Percentiles rank a stretch among this genome's conserved stretches.
phyloP scores from a whole-genome alignment of 176 grass and related monocot species.

The Musa beccarii region DNA sequence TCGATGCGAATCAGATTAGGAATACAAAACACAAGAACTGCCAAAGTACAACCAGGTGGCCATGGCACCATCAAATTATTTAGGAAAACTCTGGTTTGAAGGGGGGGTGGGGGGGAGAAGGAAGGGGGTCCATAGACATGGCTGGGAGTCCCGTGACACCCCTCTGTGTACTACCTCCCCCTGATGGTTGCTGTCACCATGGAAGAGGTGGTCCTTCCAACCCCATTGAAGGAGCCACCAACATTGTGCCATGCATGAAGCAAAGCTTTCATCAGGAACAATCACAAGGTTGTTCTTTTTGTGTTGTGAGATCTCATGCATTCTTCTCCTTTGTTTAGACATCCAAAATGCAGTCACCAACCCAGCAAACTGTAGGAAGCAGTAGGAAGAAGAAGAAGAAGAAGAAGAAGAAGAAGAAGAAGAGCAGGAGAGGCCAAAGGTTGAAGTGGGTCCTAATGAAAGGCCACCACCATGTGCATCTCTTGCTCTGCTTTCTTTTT shows the following conservation, averaged over 20 bases:
- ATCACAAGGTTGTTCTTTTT: not conserved
- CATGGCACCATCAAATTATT: too few species aligned
- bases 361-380: too few species aligned
- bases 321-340: not conserved
- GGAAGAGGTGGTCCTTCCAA: not conserved
- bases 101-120: not conserved
- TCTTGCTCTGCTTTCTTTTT: not conserved
- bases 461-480: slow-evolving; percentile 1
- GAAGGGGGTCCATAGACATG: not conserved
- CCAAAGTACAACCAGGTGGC: too few species aligned
- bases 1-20: too few species aligned
- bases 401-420: too few species aligned
- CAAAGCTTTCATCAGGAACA: not conserved
- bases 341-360: too few species aligned
- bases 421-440: too few species aligned
- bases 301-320: not conserved
- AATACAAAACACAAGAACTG: too few species aligned
- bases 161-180: too few species aligned
- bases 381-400: too few species aligned
- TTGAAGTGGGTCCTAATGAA: not conserved
- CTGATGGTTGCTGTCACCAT: not conserved
- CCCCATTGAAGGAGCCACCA: not conserved
- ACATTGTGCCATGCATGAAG: not conserved
- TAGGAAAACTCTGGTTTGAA: too few species aligned
- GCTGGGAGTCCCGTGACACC: not conserved